These are phyloP conservation scores for Nothophytophthora sp. DNA, from an alignment of 352 stramenopile species.

Conservation along the genomic window DNA sequence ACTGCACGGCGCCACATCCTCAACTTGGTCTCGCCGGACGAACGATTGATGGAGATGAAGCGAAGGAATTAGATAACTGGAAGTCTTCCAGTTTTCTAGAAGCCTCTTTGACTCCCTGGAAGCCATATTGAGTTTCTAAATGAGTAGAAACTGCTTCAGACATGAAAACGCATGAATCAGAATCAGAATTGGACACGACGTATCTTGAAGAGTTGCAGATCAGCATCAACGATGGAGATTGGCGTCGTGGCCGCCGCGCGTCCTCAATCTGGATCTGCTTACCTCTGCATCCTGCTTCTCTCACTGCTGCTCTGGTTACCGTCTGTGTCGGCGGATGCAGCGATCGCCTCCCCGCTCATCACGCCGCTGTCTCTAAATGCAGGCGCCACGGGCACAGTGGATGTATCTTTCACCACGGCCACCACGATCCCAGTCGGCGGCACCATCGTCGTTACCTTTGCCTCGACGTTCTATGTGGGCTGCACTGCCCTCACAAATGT, in stretches of 20 bases:
- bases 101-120: too few relatives aligned
- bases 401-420: slow-evolving; percentile 39
- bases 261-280: too few relatives aligned
- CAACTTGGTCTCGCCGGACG: not conserved
- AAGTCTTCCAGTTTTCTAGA: too few relatives aligned
- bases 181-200: too few relatives aligned
- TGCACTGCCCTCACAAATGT: slow-evolving; percentile 18
- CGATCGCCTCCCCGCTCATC: slow-evolving; percentile 37
- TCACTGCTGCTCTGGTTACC: slow-evolving; percentile 10
- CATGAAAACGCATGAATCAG: slow-evolving; percentile 15
- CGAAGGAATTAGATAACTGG: too few relatives aligned
- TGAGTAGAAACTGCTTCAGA: not conserved
- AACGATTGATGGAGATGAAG: not conserved
- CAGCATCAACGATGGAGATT: too few relatives aligned
- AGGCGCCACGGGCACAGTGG: slow-evolving; percentile 30
- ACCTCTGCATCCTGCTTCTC: too few relatives aligned
- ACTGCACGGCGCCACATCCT: slow-evolving; percentile 31
- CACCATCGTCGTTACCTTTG: slow-evolving; percentile 51
- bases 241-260: too few relatives aligned
- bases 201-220: too few relatives aligned
- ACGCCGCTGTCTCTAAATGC: slow-evolving; percentile 22
- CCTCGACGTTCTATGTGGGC: slow-evolving; percentile 46
- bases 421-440: slow-evolving; percentile 38
- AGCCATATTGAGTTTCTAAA: not conserved
- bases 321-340: slow-evolving; percentile 11